Percentiles rank a stretch among this genome's conserved stretches.
Evolutionary conservation across 148 eudicot genomes (phyloP).

Genomic region (Rhododendron williamsianum): DNA sequence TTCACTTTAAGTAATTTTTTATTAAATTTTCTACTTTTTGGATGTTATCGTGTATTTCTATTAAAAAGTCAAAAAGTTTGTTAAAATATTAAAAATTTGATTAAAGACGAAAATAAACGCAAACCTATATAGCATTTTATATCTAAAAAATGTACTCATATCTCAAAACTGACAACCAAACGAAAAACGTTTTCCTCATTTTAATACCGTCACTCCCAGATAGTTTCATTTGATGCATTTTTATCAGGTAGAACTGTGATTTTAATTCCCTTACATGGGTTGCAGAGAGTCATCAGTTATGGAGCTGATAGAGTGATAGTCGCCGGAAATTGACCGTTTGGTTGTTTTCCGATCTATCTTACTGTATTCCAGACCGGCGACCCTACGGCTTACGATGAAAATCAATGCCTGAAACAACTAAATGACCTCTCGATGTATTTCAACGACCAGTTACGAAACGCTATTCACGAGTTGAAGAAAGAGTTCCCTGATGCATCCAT

Average conservation of each 20-base stretch:
- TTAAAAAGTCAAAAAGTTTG: too few relatives aligned
- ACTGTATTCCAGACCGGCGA: conserved; percentile 6
- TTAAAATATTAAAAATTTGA: too few relatives aligned
- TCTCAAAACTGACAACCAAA: too few relatives aligned
- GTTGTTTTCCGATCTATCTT: conserved; percentile 20
- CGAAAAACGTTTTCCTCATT: too few relatives aligned
- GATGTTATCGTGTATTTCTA: too few relatives aligned
- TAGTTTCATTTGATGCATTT: too few relatives aligned
- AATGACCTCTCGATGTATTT: background rate
- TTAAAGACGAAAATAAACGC: too few relatives aligned
- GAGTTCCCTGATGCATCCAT: conserved; percentile 3
- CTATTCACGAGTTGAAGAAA: conserved; percentile 5
- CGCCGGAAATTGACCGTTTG: conserved; percentile 23
- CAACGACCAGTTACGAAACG: conserved; percentile 4
- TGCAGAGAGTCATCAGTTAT: conserved; percentile 18
- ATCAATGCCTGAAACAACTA: background rate
- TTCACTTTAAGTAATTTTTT: too few relatives aligned
- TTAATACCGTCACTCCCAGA: too few relatives aligned
- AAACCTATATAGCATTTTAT: too few relatives aligned
- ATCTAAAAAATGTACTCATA: too few relatives aligned
- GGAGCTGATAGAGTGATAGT: conserved; percentile 25
- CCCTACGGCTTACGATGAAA: conserved; percentile 4
- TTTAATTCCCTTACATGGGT: background rate
- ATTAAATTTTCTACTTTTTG: too few relatives aligned
- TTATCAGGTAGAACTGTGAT: background rate